Percentiles rank a stretch among this genome's conserved stretches.
Evolutionary conservation across 179 eudicot species (phyloP).

Genomic region (Sideroxylon spinosum): DNA sequence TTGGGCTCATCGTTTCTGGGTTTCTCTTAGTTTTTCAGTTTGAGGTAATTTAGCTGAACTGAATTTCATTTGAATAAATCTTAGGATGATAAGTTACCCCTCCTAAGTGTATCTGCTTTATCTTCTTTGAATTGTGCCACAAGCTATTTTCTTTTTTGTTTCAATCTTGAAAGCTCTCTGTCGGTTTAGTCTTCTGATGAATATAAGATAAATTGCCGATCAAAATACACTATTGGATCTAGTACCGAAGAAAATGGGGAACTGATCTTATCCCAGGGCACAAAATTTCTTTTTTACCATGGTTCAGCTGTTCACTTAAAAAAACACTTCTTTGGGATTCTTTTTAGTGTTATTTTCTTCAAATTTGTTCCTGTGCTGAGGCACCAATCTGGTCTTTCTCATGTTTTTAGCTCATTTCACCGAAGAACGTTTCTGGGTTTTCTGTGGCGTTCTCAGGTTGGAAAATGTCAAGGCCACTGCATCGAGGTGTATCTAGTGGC

Average conservation of each 20-base stretch:
- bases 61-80: slow-evolving; percentile 7
- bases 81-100: not conserved
- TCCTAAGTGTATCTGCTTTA: not conserved
- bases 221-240: slow-evolving; percentile 1
- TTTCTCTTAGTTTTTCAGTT: slow-evolving; percentile 6
- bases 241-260: slow-evolving; percentile 1
- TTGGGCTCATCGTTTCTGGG: not conserved
- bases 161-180: not conserved
- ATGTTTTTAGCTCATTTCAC: slow-evolving; percentile 11
- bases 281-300: not conserved
- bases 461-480: slow-evolving; percentile 90
- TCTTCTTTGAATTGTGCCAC: slow-evolving; percentile 1
- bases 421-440: slow-evolving; percentile 1
- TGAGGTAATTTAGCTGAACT: slow-evolving; percentile 6
- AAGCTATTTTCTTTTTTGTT: not conserved
- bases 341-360: not conserved
- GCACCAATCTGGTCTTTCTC: not conserved
- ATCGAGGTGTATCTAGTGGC: slow-evolving; percentile 66
- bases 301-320: slow-evolving; percentile 4
- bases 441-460: slow-evolving; percentile 27
- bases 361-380: not conserved
- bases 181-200: slow-evolving; percentile 6
- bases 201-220: not conserved
- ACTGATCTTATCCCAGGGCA: not conserved
- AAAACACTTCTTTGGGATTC: slow-evolving; percentile 5